Conservation (phyloP, 768 basidiomycete species). For the Vararia minispora region DNA sequence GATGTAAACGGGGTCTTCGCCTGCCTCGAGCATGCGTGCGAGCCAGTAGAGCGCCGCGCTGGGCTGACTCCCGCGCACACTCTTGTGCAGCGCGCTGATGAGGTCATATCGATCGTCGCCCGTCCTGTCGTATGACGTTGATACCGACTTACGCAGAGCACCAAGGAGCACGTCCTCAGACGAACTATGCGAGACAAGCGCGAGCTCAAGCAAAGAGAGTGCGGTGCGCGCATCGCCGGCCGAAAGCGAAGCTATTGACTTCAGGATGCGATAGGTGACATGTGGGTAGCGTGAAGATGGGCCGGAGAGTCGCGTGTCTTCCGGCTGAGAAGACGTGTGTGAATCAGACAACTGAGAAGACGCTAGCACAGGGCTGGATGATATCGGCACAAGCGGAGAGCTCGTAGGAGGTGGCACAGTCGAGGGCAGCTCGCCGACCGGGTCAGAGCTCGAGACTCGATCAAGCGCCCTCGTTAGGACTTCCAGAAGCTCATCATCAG, state of each 20-base stretch:
- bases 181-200: conserved; percentile 30
- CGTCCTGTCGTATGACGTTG: conserved; percentile 60
- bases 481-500: conserved; percentile 44
- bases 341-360: conserved; percentile 14
- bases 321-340: not conserved
- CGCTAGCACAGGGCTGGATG: conserved; percentile 1
- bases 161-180: conserved; percentile 40
- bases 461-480: conserved; percentile 47
- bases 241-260: conserved; percentile 41
- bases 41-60: conserved; percentile 83
- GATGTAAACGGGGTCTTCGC: conserved; percentile 74
- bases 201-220: conserved; percentile 65
- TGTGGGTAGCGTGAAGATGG: conserved; percentile 22
- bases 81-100: conserved; percentile 80
- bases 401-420: conserved; percentile 1
- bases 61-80: conserved; percentile 65
- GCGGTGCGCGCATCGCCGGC: conserved; percentile 70
- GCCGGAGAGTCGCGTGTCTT: conserved; percentile 6
- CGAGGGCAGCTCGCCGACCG: not conserved
- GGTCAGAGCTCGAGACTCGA: conserved; percentile 14
- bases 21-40: conserved; percentile 69
- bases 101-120: conserved; percentile 74
- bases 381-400: conserved; percentile 4
- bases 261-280: conserved; percentile 35
- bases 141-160: conserved; percentile 50